A percentile compares a stretch with the other conserved stretches of the same genome.
Evolutionary conservation across 2,329 filamentous ascomycete genomes (phyloP).

Genomic region (Colletotrichum musae): DNA sequence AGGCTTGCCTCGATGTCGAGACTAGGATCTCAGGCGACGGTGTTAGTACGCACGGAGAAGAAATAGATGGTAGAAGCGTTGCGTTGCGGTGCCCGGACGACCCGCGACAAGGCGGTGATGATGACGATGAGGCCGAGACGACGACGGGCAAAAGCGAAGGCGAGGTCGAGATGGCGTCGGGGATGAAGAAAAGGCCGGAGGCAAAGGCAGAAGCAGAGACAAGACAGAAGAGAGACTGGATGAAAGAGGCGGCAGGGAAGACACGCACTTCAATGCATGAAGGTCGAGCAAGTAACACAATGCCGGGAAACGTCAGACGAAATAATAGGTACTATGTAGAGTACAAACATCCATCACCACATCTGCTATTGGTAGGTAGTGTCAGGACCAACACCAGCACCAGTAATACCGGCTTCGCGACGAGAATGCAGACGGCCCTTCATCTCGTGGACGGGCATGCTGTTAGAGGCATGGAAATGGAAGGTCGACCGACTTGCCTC

Average conservation of each 20-base stretch:
- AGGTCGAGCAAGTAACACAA: background rate
- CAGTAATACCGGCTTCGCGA: background rate
- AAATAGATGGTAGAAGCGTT: conserved; percentile 21
- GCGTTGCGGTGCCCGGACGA: conserved; percentile 27
- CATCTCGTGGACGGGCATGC: conserved; percentile 17
- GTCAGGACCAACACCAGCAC: too few species aligned
- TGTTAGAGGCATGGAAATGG: conserved; percentile 13
- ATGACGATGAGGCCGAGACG: conserved; percentile 1
- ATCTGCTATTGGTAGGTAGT: too few species aligned
- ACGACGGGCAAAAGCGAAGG: too few species aligned
- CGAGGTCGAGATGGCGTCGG: too few species aligned
- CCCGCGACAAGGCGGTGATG: conserved; percentile 9
- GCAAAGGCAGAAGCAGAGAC: conserved; percentile 8
- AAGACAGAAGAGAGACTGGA: background rate
- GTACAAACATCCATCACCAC: too few species aligned
- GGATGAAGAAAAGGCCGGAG: conserved; percentile 1
- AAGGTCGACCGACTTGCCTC: background rate
- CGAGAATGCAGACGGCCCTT: conserved; percentile 14
- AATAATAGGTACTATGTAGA: background rate
- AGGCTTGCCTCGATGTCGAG: background rate
- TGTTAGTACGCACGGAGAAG: conserved; percentile 12
- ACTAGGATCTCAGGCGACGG: conserved; percentile 34
- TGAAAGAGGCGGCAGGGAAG: conserved; percentile 3
- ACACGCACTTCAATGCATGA: conserved; percentile 33
- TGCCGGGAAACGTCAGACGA: conserved; percentile 33